Evolutionary conservation across 2,329 filamentous ascomycete genomes (phyloP).

Genomic region (Penicillium sp.): DNA sequence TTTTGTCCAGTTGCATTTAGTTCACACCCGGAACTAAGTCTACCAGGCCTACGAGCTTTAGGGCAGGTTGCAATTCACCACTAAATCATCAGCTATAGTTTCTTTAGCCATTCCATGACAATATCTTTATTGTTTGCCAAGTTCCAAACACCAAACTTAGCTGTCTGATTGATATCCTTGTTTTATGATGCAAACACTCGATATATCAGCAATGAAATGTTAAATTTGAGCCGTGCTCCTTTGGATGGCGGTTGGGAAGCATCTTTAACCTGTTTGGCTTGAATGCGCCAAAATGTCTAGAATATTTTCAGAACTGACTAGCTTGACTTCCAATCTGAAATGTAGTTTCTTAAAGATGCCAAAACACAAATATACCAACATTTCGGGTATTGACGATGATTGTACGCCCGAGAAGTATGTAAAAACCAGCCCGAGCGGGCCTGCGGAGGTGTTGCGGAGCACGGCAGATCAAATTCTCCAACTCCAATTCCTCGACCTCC

Average conservation of each 20-base stretch:
- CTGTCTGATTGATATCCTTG: too few species aligned
- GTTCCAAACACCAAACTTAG: too few species aligned
- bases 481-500: not conserved
- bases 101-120: too few species aligned
- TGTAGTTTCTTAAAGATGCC: not conserved
- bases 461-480: constrained; percentile 12
- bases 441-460: constrained; percentile 9
- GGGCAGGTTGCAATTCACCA: not conserved
- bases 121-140: too few species aligned
- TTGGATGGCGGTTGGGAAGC: too few species aligned
- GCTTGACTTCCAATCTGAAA: too few species aligned
- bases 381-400: not conserved
- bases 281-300: too few species aligned
- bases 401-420: not conserved
- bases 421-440: not conserved
- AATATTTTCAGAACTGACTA: too few species aligned
- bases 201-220: too few species aligned
- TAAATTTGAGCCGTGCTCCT: too few species aligned
- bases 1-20: not conserved
- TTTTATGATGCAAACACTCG: too few species aligned
- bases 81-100: not conserved
- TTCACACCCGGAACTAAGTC: not conserved
- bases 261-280: too few species aligned
- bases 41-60: not conserved
- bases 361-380: not conserved